Percentiles rank a stretch among this genome's conserved stretches.
These are phyloP conservation scores for Chrysosporium keratinophilum DNA, from an alignment of 2,329 filamentous ascomycete genomes.

Conservation along the genomic window DNA sequence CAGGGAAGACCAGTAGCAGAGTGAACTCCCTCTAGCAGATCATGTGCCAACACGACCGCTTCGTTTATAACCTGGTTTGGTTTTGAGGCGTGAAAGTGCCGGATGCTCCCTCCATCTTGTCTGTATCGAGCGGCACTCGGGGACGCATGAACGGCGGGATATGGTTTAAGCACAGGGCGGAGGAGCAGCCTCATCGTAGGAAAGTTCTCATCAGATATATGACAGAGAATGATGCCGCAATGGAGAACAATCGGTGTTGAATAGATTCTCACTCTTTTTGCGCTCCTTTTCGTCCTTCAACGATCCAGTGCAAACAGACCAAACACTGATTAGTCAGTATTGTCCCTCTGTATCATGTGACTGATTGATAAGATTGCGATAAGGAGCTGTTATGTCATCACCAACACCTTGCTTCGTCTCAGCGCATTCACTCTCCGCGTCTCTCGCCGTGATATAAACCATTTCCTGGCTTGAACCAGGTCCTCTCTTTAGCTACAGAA, in stretches of 20 bases:
- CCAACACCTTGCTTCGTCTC: not conserved
- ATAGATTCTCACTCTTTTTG: not conserved
- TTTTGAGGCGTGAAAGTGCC: constrained; percentile 44
- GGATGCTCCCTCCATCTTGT: constrained; percentile 21
- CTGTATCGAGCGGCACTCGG: not conserved
- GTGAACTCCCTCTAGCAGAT: constrained; percentile 44
- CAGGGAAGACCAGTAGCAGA: constrained; percentile 41
- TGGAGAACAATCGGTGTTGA: not conserved
- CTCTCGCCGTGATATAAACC: not conserved
- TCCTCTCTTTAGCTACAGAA: not conserved
- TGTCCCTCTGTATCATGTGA: not conserved
- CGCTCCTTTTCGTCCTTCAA: not conserved
- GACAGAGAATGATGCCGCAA: not conserved
- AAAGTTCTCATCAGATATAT: not conserved
- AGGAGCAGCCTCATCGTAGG: not conserved
- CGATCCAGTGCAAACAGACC: not conserved
- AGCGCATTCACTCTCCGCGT: not conserved
- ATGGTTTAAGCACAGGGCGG: not conserved
- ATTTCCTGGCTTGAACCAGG: not conserved
- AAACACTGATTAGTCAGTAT: not conserved
- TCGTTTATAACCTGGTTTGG: constrained; percentile 35
- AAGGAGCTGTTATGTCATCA: constrained; percentile 11
- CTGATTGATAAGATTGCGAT: not conserved
- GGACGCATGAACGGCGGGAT: not conserved
- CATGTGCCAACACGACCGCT: constrained; percentile 36